phyloP scores from a whole-genome alignment of 495 filamentous ascomycete genomes.

The Chlorociboria aeruginascens region DNA sequence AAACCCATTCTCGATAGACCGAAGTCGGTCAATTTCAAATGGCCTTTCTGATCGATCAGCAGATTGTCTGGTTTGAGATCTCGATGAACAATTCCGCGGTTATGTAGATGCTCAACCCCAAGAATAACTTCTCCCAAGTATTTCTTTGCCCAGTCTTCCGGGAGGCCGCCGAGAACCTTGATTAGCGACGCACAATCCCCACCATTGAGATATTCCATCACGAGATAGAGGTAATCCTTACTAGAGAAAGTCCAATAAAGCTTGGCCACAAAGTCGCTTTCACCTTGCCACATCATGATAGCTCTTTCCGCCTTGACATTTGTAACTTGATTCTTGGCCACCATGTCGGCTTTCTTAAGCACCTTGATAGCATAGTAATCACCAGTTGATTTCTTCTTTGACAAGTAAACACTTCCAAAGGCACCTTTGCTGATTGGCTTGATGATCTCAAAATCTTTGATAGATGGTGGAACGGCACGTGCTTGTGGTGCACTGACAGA shows the following conservation, averaged over 20 bases:
- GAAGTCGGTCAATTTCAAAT: constrained; percentile 96
- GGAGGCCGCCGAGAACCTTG: constrained; percentile 78
- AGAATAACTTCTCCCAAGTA: constrained; percentile 93
- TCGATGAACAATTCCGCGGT: constrained; percentile 86
- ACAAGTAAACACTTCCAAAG: constrained; percentile 93
- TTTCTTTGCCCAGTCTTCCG: constrained; percentile 95
- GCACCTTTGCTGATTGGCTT: constrained; percentile 99
- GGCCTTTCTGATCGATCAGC: constrained; percentile 91
- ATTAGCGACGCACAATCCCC: constrained; percentile 95
- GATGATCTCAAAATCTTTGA: constrained; percentile 99
- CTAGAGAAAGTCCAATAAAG: constrained; percentile 99
- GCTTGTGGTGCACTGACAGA: constrained; percentile 62
- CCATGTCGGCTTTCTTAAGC: constrained; percentile 97
- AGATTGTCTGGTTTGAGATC: constrained; percentile 97
- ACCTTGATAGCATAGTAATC: constrained; percentile 99
- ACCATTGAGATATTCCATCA: constrained; percentile 98
- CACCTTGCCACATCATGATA: constrained; percentile 99
- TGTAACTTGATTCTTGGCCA: constrained; percentile 97
- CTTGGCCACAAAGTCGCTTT: constrained; percentile 98
- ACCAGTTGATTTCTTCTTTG: constrained; percentile 95
- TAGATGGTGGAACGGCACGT: constrained; percentile 80
- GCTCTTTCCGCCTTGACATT: constrained; percentile 97
- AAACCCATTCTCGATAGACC: constrained; percentile 95
- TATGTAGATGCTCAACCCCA: constrained; percentile 90
- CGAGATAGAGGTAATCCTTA: constrained; percentile 96